Percentiles rank a stretch among this genome's conserved stretches.
Conservation (phyloP, 352 stramenopile species). For the Phytophthora citricola region DNA sequence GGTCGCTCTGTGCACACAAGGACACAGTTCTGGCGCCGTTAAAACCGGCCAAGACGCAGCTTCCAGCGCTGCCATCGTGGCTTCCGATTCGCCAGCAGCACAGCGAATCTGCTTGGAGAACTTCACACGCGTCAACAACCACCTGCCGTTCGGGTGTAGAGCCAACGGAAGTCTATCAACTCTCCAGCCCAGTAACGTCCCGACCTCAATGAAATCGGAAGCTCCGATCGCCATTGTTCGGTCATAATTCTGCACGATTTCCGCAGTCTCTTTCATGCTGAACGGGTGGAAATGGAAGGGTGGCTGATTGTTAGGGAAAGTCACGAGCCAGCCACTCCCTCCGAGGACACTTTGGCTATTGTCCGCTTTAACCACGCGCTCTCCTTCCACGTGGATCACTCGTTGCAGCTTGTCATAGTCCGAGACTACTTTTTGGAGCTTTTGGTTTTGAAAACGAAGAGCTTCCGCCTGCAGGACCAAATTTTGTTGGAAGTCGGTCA, state of each 20-base stretch:
- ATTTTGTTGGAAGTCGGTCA: conserved; percentile 1
- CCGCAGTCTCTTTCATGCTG: conserved; percentile 13
- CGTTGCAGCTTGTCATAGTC: conserved; percentile 17
- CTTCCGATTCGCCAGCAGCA: conserved; percentile 8
- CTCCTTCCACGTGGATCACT: conserved; percentile 17
- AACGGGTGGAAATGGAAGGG: conserved; percentile 42
- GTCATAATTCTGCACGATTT: conserved; percentile 30
- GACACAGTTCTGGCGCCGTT: conserved; percentile 25
- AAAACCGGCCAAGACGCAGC: conserved; percentile 32
- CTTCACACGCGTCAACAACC: conserved; percentile 31
- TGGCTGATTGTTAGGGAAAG: conserved; percentile 21
- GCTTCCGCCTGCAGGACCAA: conserved; percentile 33
- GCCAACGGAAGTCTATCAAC: conserved; percentile 29
- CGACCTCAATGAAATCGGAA: conserved; percentile 10
- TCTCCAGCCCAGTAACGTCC: conserved; percentile 33
- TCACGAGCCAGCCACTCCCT: conserved; percentile 14
- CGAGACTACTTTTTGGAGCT: conserved; percentile 24
- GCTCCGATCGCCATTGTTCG: background rate
- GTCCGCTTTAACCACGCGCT: background rate
- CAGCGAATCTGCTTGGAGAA: conserved; percentile 40
- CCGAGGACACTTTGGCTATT: background rate
- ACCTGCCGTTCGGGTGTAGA: conserved; percentile 8
- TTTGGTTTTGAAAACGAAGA: conserved; percentile 36
- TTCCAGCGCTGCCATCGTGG: conserved; percentile 25
- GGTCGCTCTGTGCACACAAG: conserved; percentile 26